Percentiles rank a stretch among this genome's conserved stretches.
Conservation (phyloP, 768 basidiomycete species). For the Lanmaoa pseudosensibilis region DNA sequence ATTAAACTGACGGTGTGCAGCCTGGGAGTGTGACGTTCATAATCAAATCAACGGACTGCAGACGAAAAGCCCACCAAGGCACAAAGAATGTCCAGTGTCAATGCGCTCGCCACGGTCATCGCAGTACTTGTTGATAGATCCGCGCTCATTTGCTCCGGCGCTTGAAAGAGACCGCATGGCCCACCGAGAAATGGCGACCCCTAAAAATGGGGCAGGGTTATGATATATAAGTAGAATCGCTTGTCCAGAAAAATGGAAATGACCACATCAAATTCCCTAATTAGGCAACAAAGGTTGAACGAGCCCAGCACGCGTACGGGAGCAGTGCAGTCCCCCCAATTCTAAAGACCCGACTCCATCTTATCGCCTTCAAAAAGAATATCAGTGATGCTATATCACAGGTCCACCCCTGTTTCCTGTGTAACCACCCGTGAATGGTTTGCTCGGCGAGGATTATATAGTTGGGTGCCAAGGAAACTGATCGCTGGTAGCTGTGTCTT, state of each 20-base stretch:
- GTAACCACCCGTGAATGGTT: not conserved
- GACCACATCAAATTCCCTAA: not conserved
- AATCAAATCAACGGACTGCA: not conserved
- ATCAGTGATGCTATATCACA: not conserved
- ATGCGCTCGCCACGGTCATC: conserved; percentile 5
- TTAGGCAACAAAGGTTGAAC: conserved; percentile 13
- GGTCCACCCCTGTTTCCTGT: not conserved
- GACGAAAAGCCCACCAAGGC: conserved; percentile 14
- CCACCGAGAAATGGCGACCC: too few species aligned
- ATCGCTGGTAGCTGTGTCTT: not conserved
- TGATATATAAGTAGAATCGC: too few species aligned
- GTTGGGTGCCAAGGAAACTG: not conserved
- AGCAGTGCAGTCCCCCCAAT: not conserved
- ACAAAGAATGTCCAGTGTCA: conserved; percentile 17
- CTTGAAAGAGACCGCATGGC: not conserved
- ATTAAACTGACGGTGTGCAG: conserved; percentile 18
- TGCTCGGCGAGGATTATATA: not conserved
- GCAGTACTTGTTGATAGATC: not conserved
- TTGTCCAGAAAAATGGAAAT: too few species aligned
- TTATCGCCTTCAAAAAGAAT: not conserved
- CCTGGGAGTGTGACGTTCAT: conserved; percentile 1
- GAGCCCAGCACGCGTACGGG: not conserved
- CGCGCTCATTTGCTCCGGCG: too few species aligned
- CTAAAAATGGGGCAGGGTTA: too few species aligned
- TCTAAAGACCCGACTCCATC: not conserved